Evolutionary conservation across 371 early-diverging fungal genomes (phyloP).

Genomic region (Mycotypha africana): DNA sequence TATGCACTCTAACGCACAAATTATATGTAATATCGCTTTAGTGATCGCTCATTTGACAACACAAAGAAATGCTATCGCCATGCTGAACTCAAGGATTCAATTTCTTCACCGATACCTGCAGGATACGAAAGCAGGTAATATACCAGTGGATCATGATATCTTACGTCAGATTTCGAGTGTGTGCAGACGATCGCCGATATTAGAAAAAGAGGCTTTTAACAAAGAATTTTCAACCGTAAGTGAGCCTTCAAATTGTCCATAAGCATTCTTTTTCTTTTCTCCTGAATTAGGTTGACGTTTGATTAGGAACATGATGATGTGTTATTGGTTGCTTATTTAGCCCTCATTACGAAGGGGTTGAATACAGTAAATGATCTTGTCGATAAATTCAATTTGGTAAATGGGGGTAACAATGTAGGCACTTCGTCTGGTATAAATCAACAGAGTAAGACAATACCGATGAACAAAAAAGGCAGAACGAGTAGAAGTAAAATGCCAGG

Average conservation of each 20-base stretch:
- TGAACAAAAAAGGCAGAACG: slow-evolving; percentile 21
- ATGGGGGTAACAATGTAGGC: slow-evolving; percentile 24
- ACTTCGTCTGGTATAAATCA: slow-evolving; percentile 9
- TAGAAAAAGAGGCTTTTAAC: slow-evolving; percentile 61
- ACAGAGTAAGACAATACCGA: not conserved
- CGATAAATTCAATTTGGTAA: slow-evolving; percentile 43
- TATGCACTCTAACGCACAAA: not conserved
- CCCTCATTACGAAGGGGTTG: slow-evolving; percentile 75
- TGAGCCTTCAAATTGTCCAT: not conserved
- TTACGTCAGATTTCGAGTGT: slow-evolving; percentile 75
- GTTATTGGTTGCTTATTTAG: slow-evolving; percentile 68
- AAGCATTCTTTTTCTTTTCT: too few relatives aligned
- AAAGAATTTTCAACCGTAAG: slow-evolving; percentile 67
- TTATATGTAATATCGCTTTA: slow-evolving; percentile 14
- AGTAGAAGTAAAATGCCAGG: slow-evolving; percentile 1
- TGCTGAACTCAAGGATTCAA: slow-evolving; percentile 70
- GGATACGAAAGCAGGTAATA: slow-evolving; percentile 56
- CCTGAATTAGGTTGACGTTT: too few relatives aligned
- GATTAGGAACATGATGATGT: slow-evolving; percentile 86
- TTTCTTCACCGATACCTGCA: slow-evolving; percentile 67
- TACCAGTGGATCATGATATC: slow-evolving; percentile 71
- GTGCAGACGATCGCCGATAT: slow-evolving; percentile 67
- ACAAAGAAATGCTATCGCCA: slow-evolving; percentile 78
- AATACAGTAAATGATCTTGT: slow-evolving; percentile 61
- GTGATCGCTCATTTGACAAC: slow-evolving; percentile 70